These are phyloP conservation scores for Chalaropsis ovoidea DNA, from an alignment of 2,329 filamentous ascomycete genomes.

Conservation along the genomic window DNA sequence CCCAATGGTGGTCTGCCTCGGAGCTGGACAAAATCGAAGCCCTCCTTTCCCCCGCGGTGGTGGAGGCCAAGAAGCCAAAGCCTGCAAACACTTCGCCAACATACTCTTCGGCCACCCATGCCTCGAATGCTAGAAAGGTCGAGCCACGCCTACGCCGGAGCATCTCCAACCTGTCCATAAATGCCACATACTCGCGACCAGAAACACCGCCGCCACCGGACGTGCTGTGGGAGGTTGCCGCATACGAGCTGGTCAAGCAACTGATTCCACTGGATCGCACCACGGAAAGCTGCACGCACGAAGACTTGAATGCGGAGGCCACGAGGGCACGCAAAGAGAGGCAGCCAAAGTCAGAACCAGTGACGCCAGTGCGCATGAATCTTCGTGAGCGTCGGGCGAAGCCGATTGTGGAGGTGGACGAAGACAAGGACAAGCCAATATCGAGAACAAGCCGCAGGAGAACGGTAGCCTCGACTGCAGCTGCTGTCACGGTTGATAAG, in stretches of 20 bases:
- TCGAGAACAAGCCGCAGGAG: constrained; percentile 44
- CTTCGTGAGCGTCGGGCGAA: constrained; percentile 60
- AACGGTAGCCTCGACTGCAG: constrained; percentile 40
- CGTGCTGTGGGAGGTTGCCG: constrained; percentile 75
- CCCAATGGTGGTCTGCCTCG: constrained; percentile 58
- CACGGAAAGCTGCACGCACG: constrained; percentile 62
- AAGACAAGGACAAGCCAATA: constrained; percentile 33
- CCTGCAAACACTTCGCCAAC: constrained; percentile 50
- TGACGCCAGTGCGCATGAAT: constrained; percentile 49
- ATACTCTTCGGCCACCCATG: constrained; percentile 79
- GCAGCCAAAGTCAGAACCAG: constrained; percentile 39
- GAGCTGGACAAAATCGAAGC: constrained; percentile 61
- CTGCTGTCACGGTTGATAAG: constrained; percentile 34
- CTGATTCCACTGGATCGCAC: constrained; percentile 68
- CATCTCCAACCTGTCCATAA: constrained; percentile 38
- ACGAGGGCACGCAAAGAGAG: constrained; percentile 54
- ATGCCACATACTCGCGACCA: constrained; percentile 37
- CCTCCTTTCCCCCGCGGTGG: constrained; percentile 41
- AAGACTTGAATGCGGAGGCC: constrained; percentile 66
- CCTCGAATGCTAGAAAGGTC: constrained; percentile 71
- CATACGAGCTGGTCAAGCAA: constrained; percentile 69
- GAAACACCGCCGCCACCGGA: constrained; percentile 65
- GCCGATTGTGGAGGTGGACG: constrained; percentile 43
- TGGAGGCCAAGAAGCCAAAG: constrained; percentile 44
- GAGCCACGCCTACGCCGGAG: constrained; percentile 57